Evolutionary conservation across 2,329 filamentous ascomycete genomes (phyloP), one percentile per base, ranked within the genome.

Genomic region (Bertia moriformis): DNA sequence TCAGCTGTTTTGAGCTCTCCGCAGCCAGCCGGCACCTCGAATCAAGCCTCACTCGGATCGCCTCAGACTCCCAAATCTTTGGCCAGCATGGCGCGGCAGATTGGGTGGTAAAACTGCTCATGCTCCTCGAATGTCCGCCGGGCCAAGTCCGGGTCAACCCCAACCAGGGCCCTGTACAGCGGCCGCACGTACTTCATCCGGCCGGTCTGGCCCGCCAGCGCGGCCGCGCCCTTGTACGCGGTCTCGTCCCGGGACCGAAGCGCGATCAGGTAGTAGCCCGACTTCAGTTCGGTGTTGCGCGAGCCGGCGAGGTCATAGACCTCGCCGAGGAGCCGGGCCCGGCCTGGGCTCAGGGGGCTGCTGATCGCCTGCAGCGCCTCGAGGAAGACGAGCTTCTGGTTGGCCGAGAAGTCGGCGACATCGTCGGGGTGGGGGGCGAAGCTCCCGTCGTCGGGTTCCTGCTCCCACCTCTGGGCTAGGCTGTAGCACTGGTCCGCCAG

Each of bases 101-200:
- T 95, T 2, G 91, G 91, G 54, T 96, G 89, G 55, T 96, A 98
- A 54, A 96, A 96, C 44, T 87, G 78, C 59, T 72, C 83, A 56
- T 94, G 81, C 69, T 81, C 81, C 61, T 83, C 73, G 60, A 94
- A 95, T 0, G 87, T 93, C 55, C 76, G 66, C 39, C 88, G 60
- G 0, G 89, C 89, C 50, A 94, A 59, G 18, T 76, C 63, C 37
- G 73, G 66, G 60, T 95, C 80, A 29, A 83, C 73, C 55, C 77
- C 76, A 51, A 81, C 79, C 48, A 98, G 62, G 38, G 74, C 71
- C 44, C 81, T 71, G 62, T 81, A 95, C 52, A 96, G 61, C 17
- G 89, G 86, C 37, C 89, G 69, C 42, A 96, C 89, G 58, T 89
- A 96, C 71, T 96, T 96, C 91, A 98, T 96, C 41, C 91, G 69